phyloP scores from a whole-genome alignment of 352 stramenopile species.

The Thalassiosira hispida region DNA sequence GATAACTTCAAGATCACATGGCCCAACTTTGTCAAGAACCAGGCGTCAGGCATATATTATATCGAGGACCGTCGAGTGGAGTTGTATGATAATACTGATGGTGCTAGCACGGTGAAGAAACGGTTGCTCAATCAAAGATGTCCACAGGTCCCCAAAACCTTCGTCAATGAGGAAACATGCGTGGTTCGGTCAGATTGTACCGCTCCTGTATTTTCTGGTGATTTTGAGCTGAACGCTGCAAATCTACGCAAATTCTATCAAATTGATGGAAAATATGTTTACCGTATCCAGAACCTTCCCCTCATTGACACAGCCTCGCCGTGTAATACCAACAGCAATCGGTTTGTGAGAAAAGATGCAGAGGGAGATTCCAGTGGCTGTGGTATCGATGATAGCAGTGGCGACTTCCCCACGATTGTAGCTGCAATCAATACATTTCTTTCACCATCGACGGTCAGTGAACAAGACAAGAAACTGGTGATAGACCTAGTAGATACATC shows the following conservation, averaged over 20 bases:
- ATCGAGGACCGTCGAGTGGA: constrained; percentile 52
- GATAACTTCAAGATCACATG: constrained; percentile 39
- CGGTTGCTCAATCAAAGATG: constrained; percentile 33
- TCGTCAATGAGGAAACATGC: constrained; percentile 56
- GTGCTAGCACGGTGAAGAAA: constrained; percentile 23
- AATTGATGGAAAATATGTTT: constrained; percentile 47
- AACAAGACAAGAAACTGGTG: constrained; percentile 29
- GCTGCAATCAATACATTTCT: constrained; percentile 21
- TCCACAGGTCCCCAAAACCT: constrained; percentile 38
- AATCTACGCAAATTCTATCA: constrained; percentile 51
- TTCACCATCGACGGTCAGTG: background rate
- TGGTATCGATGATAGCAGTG: constrained; percentile 11
- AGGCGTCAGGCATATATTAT: constrained; percentile 42
- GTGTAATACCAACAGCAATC: constrained; percentile 20
- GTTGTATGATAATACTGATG: constrained; percentile 40
- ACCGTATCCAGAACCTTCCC: constrained; percentile 45
- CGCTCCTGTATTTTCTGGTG: constrained; percentile 29
- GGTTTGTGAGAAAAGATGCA: constrained; percentile 54
- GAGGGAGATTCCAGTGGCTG: constrained; percentile 15
- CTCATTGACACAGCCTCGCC: constrained; percentile 31
- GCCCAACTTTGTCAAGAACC: constrained; percentile 52
- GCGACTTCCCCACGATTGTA: constrained; percentile 29
- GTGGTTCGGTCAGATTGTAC: constrained; percentile 34
- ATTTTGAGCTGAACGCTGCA: constrained; percentile 37
- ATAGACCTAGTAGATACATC: constrained; percentile 33